A percentile compares a stretch with the other conserved stretches of the same genome.
phyloP scores from a whole-genome alignment of 106 monocot genomes.

The Narthecium ossifragum region DNA sequence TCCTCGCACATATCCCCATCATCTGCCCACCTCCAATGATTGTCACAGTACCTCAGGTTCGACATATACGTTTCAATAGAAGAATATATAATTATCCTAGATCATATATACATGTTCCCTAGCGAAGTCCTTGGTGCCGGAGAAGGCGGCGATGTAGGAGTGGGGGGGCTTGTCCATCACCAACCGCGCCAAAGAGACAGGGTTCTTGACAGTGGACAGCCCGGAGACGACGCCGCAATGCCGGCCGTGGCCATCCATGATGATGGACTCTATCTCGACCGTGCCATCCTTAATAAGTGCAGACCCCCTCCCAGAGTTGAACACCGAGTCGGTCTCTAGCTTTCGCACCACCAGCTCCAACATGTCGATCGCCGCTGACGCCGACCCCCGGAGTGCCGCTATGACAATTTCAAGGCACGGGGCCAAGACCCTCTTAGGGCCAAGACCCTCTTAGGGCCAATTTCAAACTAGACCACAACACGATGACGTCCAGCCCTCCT shows the following conservation, averaged over 20 bases:
- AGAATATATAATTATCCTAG: not conserved
- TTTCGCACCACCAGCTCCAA: constrained; percentile 82
- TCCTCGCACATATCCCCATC: constrained; percentile 69
- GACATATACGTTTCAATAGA: no score
- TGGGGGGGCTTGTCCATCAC: constrained; percentile 96
- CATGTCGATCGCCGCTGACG: constrained; percentile 50
- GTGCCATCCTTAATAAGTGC: constrained; percentile 62
- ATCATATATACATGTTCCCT: constrained; percentile 44
- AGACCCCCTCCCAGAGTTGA: constrained; percentile 89
- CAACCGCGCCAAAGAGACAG: constrained; percentile 71
- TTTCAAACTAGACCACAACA: constrained; percentile 46
- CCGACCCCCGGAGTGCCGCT: constrained; percentile 36
- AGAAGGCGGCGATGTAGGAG: constrained; percentile 89
- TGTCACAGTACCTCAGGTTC: constrained; percentile 48
- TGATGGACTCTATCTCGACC: constrained; percentile 99
- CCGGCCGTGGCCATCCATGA: constrained; percentile 78
- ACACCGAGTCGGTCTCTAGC: constrained; percentile 78
- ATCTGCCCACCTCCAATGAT: constrained; percentile 47
- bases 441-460: no score
- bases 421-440: constrained; percentile 52
- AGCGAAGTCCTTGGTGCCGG: constrained; percentile 89
- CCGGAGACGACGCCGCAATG: constrained; percentile 94
- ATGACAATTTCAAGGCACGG: constrained; percentile 68
- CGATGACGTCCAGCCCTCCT: not conserved
- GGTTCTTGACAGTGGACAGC: constrained; percentile 84